These are phyloP conservation scores for Trifolium pratense DNA, from an alignment of 306 rosid genomes.

Conservation along the genomic window DNA sequence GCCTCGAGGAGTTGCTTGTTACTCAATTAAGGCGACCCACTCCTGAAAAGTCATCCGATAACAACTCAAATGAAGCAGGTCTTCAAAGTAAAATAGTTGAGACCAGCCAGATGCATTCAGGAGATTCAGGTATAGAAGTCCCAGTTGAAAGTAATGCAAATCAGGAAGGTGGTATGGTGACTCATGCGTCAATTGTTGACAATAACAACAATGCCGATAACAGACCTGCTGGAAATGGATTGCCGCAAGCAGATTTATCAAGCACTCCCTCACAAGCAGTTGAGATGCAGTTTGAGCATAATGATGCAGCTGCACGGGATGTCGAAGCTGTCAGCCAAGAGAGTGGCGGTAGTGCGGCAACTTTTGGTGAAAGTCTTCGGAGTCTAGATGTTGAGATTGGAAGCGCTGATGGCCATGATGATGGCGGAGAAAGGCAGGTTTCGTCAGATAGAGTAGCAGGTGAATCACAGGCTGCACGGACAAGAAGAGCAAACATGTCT, in stretches of 20 bases:
- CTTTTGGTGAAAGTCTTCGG: slow-evolving; percentile 95
- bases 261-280: slow-evolving; percentile 61
- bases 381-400: slow-evolving; percentile 99
- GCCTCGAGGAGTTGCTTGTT: slow-evolving; percentile 89
- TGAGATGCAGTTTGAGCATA: slow-evolving; percentile 91
- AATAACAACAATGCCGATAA: slow-evolving; percentile 48
- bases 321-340: slow-evolving; percentile 98
- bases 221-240: slow-evolving; percentile 58
- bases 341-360: slow-evolving; percentile 98
- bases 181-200: slow-evolving; percentile 44
- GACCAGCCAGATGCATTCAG: slow-evolving; percentile 56
- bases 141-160: slow-evolving; percentile 59
- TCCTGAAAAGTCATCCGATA: slow-evolving; percentile 67
- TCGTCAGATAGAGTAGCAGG: slow-evolving; percentile 71
- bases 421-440: slow-evolving; percentile 88
- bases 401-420: slow-evolving; percentile 97
- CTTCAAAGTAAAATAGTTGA: slow-evolving; percentile 53
- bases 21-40: slow-evolving; percentile 82
- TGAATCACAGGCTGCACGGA: slow-evolving; percentile 80
- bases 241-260: slow-evolving; percentile 56
- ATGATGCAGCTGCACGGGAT: slow-evolving; percentile 76
- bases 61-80: slow-evolving; percentile 48
- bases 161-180: slow-evolving; percentile 52
- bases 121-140: slow-evolving; percentile 54
- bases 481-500: slow-evolving; percentile 70